phyloP scores from a whole-genome alignment of 208 protist species.

The Acanthamoeba sp. region DNA sequence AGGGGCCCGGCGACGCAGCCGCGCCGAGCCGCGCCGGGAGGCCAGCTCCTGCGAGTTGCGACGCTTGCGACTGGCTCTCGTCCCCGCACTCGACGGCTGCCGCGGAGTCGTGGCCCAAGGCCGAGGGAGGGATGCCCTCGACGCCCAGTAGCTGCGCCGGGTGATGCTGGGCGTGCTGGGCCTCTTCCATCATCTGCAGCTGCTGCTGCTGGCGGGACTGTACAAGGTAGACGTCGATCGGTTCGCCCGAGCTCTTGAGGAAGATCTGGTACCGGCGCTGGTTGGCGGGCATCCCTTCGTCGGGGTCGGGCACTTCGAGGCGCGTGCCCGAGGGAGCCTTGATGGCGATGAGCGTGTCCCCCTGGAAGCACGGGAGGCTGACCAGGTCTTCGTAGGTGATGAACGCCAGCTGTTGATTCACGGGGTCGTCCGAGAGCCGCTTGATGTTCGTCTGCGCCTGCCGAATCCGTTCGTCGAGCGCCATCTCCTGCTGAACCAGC shows the following conservation, averaged over 20 bases:
- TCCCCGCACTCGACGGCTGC: conserved; percentile 8
- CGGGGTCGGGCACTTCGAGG: conserved; percentile 87
- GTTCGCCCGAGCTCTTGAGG: conserved; percentile 43
- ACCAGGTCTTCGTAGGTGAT: conserved; percentile 86
- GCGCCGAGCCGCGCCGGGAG: not conserved
- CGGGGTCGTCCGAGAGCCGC: conserved; percentile 62
- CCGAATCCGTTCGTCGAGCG: conserved; percentile 74
- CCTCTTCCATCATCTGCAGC: conserved; percentile 3
- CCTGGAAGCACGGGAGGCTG: conserved; percentile 77
- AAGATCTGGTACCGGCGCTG: conserved; percentile 67
- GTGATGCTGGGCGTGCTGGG: not conserved
- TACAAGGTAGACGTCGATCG: conserved; percentile 68
- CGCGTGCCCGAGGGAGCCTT: conserved; percentile 87
- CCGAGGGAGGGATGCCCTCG: not conserved
- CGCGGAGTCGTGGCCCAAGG: not conserved
- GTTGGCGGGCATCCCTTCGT: conserved; percentile 75
- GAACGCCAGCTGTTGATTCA: conserved; percentile 68
- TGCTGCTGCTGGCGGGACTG: conserved; percentile 39
- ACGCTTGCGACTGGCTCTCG: conserved; percentile 3
- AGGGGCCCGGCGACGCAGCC: not conserved
- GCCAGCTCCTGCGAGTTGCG: not conserved
- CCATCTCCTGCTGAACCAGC: conserved; percentile 74
- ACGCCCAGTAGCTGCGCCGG: not conserved
- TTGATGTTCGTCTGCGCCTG: conserved; percentile 76
- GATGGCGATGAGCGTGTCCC: conserved; percentile 87